These are phyloP conservation scores for Penicillium flavigenum DNA, from an alignment of 495 filamentous ascomycete genomes.

Conservation along the genomic window DNA sequence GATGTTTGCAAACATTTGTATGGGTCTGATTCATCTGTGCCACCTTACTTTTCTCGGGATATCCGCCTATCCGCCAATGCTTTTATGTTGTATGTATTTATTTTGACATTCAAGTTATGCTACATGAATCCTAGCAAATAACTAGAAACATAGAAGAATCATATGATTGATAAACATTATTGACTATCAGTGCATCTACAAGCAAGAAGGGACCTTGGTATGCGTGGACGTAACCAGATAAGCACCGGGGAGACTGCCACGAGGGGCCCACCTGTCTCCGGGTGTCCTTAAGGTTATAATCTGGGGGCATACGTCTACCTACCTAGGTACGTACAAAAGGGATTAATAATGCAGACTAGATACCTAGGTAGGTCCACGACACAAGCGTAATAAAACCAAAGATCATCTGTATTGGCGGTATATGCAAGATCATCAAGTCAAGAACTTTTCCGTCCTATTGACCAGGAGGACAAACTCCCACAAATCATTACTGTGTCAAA, in stretches of 20 bases:
- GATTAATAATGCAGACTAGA: background rate
- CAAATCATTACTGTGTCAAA: constrained; percentile 23
- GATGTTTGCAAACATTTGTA: background rate
- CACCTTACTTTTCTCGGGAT: background rate
- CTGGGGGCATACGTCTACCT: background rate
- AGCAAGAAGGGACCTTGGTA: too few species aligned
- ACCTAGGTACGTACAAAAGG: background rate
- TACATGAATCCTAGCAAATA: background rate
- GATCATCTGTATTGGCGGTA: constrained; percentile 28
- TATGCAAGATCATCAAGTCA: constrained; percentile 36
- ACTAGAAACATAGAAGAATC: background rate
- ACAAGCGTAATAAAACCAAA: background rate
- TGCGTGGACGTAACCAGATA: background rate
- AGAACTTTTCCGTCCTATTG: constrained; percentile 34
- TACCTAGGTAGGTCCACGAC: too few species aligned
- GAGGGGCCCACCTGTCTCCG: background rate
- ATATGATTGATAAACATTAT: background rate
- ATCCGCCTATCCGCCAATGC: background rate
- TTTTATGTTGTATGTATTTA: background rate
- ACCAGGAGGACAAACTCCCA: constrained; percentile 23
- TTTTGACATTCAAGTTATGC: background rate
- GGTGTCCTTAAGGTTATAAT: background rate
- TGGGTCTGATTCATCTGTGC: background rate
- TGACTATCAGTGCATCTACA: background rate
- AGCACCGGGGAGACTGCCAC: background rate